Conservation (phyloP, 495 filamentous ascomycete genomes). For the Aspergillus biplanus region DNA sequence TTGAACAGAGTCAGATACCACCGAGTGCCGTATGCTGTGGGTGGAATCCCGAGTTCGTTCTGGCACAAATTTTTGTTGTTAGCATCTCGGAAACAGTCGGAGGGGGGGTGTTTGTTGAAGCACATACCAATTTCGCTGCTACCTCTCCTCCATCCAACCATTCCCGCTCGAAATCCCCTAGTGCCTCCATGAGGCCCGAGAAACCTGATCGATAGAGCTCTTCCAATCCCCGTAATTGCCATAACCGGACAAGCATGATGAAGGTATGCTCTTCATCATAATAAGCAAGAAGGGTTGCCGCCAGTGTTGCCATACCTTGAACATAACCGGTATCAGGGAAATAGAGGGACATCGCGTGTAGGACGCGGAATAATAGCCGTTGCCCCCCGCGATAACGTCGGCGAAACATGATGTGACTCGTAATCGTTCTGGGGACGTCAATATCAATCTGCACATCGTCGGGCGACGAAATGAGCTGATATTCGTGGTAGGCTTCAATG, state of each 20-base stretch:
- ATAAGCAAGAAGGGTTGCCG: conserved; percentile 92
- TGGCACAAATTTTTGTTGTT: conserved; percentile 31
- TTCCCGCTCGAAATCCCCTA: conserved; percentile 83
- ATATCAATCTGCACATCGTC: conserved; percentile 98
- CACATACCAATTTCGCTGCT: conserved; percentile 74
- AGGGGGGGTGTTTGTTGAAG: neutral
- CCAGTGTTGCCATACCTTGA: conserved; percentile 95
- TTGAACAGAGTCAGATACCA: conserved; percentile 99
- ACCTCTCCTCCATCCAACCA: conserved; percentile 83
- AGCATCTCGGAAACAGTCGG: no score
- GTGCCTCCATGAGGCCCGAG: conserved; percentile 80
- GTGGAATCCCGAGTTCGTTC: conserved; percentile 78
- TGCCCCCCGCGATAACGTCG: conserved; percentile 89
- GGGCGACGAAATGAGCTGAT: conserved; percentile 71
- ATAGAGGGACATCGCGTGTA: conserved; percentile 89
- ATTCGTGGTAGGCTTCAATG: conserved; percentile 66
- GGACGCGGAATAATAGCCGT: conserved; percentile 86
- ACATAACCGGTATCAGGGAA: conserved; percentile 94
- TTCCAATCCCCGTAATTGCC: conserved; percentile 85
- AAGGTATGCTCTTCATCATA: conserved; percentile 95
- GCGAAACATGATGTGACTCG: conserved; percentile 96
- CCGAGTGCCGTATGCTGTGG: conserved; percentile 90
- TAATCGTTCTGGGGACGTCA: conserved; percentile 95
- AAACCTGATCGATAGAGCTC: conserved; percentile 84
- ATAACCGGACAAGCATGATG: conserved; percentile 91